Evolutionary conservation across 1,284 basidiomycete genomes (phyloP).

Genomic region (Pseudozyma sp.): DNA sequence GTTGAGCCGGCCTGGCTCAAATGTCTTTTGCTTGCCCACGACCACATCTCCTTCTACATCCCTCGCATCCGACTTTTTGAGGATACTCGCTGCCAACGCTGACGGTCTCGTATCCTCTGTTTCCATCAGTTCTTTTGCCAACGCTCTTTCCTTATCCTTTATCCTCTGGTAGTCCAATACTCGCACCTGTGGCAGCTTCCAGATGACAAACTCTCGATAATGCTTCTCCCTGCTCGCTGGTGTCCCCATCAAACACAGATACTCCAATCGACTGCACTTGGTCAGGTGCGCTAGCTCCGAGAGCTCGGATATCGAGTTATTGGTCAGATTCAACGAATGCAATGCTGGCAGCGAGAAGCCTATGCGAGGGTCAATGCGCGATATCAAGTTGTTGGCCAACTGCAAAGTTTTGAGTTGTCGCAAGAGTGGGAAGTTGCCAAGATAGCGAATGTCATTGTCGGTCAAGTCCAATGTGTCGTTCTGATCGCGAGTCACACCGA

Average conservation of each 20-base stretch:
- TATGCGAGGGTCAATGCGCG: constrained; percentile 82
- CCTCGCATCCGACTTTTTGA: constrained; percentile 76
- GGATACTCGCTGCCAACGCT: constrained; percentile 70
- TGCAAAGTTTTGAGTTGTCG: constrained; percentile 82
- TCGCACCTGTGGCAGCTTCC: constrained; percentile 76
- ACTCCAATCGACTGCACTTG: constrained; percentile 81
- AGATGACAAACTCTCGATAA: constrained; percentile 87
- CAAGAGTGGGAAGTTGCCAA: constrained; percentile 87
- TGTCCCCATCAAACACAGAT: constrained; percentile 87
- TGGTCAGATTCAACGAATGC: constrained; percentile 73
- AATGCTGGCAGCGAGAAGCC: constrained; percentile 86
- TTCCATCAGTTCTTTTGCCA: constrained; percentile 60
- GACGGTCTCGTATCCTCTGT: constrained; percentile 54
- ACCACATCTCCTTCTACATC: constrained; percentile 69
- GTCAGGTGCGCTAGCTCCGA: constrained; percentile 87
- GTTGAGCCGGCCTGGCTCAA: constrained; percentile 65
- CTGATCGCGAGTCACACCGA: constrained; percentile 96
- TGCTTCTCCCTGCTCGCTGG: constrained; percentile 92
- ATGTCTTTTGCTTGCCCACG: constrained; percentile 72
- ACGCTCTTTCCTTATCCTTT: constrained; percentile 77
- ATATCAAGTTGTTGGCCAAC: constrained; percentile 87
- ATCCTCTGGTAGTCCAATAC: constrained; percentile 97
- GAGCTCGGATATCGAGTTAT: constrained; percentile 74
- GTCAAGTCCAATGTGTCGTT: constrained; percentile 95
- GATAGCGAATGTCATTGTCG: constrained; percentile 89